Base-by-base conservation (phyloP, 2,329 filamentous ascomycete genomes). In the Pseudogymnoascus sp. region DNA sequence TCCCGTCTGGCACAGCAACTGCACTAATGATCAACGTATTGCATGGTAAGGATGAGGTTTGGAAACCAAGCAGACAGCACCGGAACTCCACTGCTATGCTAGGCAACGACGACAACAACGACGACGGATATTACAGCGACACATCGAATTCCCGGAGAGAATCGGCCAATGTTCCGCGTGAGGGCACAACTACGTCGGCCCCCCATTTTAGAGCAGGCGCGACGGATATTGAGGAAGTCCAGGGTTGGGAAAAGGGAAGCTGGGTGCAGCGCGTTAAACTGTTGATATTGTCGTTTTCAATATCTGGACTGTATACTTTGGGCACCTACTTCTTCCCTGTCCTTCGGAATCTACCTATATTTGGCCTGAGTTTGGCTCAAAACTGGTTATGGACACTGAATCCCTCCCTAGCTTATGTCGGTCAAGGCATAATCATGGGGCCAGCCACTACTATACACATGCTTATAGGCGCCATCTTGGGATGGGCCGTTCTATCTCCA, bases 371-470 rank as follows among this genome's bases (percentile, higher is more conserved):
- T 1, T 83, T 96, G 6, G 92, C 92, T 0, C 77, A 83, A 1
- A 85, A 85, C 1, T 99, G 93, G 93, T 82, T 97, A 0, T 99
- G 95, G 95, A 95, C 91, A 0, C 79, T 99, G 6, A 99, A 99
- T 68, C 95, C 95, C 0, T 97, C 92, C 53, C 88, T 96, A n/a
- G 95, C 95, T 2, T 99, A 99, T 73, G 86, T 97, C 26, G 95
- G 95, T 0, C 95, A 99, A 76, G 95, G 95, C 10, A 96, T 99
- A 66, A 97, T 99, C 71, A 99, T 99, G 95, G 95, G 95, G 0
- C 90, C 93, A 3, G 88, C 91, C 40, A 99, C 95, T 0, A 97
- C 93, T 2, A 81, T 96, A 61, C 93, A 97, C 70, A 99, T 99
- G 95, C 82, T 96, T 0, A 78, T 97, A 2, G 95, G 95, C 4